Evolutionary conservation across 352 stramenopile genomes (phyloP).

Genomic region (Phytopythium montanum): DNA sequence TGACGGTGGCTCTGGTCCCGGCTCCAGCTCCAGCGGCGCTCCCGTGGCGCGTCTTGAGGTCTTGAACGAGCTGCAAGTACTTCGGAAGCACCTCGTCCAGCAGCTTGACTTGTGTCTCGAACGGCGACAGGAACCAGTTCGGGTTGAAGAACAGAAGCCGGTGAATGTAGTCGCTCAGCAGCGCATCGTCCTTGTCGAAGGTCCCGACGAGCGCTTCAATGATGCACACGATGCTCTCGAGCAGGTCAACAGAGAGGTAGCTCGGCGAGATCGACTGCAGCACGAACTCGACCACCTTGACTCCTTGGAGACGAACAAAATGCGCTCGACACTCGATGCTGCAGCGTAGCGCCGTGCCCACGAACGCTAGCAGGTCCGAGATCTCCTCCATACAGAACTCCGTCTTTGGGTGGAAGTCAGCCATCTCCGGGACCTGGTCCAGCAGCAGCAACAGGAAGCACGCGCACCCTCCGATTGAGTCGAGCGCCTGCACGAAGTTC

Average conservation of each 20-base stretch:
- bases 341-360: slow-evolving; percentile 43
- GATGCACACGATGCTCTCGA: slow-evolving; percentile 62
- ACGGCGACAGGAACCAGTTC: slow-evolving; percentile 77
- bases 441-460: slow-evolving; percentile 72
- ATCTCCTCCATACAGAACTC: slow-evolving; percentile 70
- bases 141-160: slow-evolving; percentile 73
- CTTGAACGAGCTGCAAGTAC: slow-evolving; percentile 56
- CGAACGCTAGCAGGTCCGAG: slow-evolving; percentile 56
- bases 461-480: slow-evolving; percentile 60
- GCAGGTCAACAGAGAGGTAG: slow-evolving; percentile 54
- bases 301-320: slow-evolving; percentile 61
- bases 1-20: not conserved
- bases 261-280: slow-evolving; percentile 71
- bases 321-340: slow-evolving; percentile 69
- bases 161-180: slow-evolving; percentile 46
- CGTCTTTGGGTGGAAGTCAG: slow-evolving; percentile 69
- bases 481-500: slow-evolving; percentile 57
- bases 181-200: slow-evolving; percentile 25
- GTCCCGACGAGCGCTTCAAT: slow-evolving; percentile 51
- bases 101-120: slow-evolving; percentile 70
- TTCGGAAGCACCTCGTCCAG: slow-evolving; percentile 51
- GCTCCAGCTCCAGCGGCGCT: not conserved
- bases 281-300: slow-evolving; percentile 76
- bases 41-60: slow-evolving; percentile 8
- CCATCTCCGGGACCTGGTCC: slow-evolving; percentile 75